phyloP scores from a whole-genome alignment of 352 stramenopile species.

The Pseudoperonospora humuli region DNA sequence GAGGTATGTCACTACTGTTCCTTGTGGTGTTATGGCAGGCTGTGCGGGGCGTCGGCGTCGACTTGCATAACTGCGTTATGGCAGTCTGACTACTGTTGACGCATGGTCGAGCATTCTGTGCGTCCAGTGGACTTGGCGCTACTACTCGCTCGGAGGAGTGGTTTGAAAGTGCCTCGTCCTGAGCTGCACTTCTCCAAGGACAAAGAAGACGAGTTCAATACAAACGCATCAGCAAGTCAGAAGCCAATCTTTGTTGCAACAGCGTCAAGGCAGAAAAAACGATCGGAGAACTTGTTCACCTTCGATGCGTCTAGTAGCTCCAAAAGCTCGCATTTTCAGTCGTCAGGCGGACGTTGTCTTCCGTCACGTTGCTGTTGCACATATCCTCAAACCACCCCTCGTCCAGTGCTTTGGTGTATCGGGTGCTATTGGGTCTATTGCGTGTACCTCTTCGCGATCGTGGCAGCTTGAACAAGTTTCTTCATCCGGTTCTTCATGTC shows the following conservation, averaged over 20 bases:
- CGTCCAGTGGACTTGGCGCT: slow-evolving; percentile 34
- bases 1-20: not conserved
- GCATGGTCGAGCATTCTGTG: slow-evolving; percentile 18
- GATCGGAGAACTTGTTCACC: slow-evolving; percentile 2
- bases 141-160: slow-evolving; percentile 47
- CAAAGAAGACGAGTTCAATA: not conserved
- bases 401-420: not conserved
- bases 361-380: slow-evolving; percentile 4
- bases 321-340: slow-evolving; percentile 2
- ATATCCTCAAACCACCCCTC: slow-evolving; percentile 2
- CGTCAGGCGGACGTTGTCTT: slow-evolving; percentile 14
- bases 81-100: slow-evolving; percentile 27
- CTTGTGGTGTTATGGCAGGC: slow-evolving; percentile 16
- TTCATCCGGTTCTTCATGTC: slow-evolving; percentile 13
- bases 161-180: slow-evolving; percentile 44
- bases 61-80: slow-evolving; percentile 56
- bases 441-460: slow-evolving; percentile 17
- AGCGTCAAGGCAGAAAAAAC: not conserved
- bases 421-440: slow-evolving; percentile 6
- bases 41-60: slow-evolving; percentile 18
- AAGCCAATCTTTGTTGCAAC: not conserved
- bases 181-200: slow-evolving; percentile 25
- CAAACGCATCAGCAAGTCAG: slow-evolving; percentile 2
- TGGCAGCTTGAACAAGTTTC: slow-evolving; percentile 26
- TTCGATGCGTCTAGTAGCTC: slow-evolving; percentile 3